Percentiles rank a stretch among this genome's conserved stretches.
These are phyloP conservation scores for Ceratocystis ficicola DNA, from an alignment of 2,329 filamentous ascomycete genomes.

Conservation along the genomic window DNA sequence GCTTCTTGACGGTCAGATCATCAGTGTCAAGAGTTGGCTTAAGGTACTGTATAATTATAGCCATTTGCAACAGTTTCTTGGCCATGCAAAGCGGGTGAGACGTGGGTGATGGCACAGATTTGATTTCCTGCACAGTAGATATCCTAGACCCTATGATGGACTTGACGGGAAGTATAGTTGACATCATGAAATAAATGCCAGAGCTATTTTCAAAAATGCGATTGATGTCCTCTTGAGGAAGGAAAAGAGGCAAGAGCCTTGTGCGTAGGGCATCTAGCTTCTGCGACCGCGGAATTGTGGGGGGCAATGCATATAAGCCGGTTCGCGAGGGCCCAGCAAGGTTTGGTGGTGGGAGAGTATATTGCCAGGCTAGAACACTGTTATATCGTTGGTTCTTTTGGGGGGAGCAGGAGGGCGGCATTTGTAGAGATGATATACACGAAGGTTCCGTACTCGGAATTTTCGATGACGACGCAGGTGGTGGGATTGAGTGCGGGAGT, in stretches of 20 bases:
- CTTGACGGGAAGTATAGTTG: constrained; percentile 28
- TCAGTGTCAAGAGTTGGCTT: constrained; percentile 28
- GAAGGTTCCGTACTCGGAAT: neutral
- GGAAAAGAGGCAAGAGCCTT: constrained; percentile 28
- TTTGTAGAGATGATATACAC: neutral
- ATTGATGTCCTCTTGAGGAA: constrained; percentile 29
- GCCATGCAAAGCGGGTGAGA: constrained; percentile 40
- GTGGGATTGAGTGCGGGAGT: neutral
- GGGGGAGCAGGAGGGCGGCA: neutral
- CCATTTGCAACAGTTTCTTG: constrained; percentile 36
- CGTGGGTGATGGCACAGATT: constrained; percentile 30
- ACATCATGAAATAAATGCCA: constrained; percentile 27
- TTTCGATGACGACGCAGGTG: neutral
- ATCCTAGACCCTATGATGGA: constrained; percentile 25
- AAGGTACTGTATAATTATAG: constrained; percentile 37
- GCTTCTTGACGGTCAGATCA: constrained; percentile 26
- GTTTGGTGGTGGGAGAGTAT: constrained; percentile 16
- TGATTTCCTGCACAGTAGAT: constrained; percentile 27
- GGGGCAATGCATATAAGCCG: constrained; percentile 7
- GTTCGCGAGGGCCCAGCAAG: constrained; percentile 10
- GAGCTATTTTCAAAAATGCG: constrained; percentile 26
- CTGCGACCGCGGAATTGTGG: constrained; percentile 17
- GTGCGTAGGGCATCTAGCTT: constrained; percentile 20
- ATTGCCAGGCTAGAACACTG: constrained; percentile 17
- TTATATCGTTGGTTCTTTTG: neutral